Evolutionary conservation across 176 grass and related monocot species (phyloP).

Genomic region (Thinopyrum elongatum): DNA sequence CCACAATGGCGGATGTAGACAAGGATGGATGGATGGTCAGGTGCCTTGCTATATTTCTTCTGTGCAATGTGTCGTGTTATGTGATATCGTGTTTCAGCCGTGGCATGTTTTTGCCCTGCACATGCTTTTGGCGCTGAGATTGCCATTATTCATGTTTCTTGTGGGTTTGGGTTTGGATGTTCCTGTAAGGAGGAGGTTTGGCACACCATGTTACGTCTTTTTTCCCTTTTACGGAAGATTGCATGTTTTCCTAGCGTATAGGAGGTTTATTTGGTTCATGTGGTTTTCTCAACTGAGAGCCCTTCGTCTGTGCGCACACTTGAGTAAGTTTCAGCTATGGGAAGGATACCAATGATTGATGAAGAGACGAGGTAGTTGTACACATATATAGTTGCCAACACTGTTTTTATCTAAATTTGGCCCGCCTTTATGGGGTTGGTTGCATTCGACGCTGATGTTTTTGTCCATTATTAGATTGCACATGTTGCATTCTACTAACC

Average conservation of each 20-base stretch:
- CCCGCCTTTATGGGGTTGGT: background rate
- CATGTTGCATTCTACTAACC: too few species aligned
- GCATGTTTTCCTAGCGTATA: background rate
- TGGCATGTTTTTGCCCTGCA: background rate
- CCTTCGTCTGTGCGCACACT: background rate
- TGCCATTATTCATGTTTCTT: slow-evolving; percentile 2
- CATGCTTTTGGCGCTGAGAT: background rate
- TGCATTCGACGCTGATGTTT: background rate
- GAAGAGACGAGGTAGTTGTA: background rate
- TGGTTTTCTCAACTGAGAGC: background rate
- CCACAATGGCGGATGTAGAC: background rate
- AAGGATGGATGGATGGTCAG: background rate
- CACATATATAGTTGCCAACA: background rate
- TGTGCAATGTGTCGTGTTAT: too few species aligned
- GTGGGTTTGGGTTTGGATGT: background rate
- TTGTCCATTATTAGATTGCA: background rate
- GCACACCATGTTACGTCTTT: background rate
- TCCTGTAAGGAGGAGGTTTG: background rate
- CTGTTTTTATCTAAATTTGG: background rate
- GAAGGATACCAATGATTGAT: background rate
- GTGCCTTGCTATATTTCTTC: background rate
- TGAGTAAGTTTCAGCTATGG: background rate
- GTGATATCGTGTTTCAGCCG: background rate
- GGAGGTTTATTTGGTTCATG: too few species aligned
- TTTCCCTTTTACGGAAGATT: background rate